A percentile compares a stretch with the other conserved stretches of the same genome.
Conservation (phyloP, 345 rosid species). For the Populus alba region DNA sequence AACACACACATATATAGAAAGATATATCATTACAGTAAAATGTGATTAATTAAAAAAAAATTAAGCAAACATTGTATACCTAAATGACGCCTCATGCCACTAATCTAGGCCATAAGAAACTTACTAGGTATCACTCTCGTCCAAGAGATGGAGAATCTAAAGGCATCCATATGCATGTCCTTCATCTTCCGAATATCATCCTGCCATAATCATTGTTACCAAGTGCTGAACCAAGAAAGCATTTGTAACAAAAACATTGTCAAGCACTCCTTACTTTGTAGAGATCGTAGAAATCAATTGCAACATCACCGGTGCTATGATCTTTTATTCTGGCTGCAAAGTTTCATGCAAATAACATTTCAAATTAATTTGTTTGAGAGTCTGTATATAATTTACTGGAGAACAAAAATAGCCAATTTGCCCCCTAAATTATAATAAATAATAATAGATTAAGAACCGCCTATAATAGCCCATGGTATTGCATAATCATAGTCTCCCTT, state of each 20-base stretch:
- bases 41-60: neutral
- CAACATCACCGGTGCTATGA: slow-evolving; percentile 38
- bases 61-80: neutral
- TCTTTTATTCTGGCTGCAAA: slow-evolving; percentile 40
- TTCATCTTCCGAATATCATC: neutral
- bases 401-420: too few relatives aligned
- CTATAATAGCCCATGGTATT: neutral
- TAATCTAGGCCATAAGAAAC: neutral
- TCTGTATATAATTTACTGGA: too few relatives aligned
- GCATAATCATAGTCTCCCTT: neutral
- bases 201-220: neutral
- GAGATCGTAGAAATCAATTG: slow-evolving; percentile 45
- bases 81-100: too few relatives aligned
- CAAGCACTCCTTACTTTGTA: slow-evolving; percentile 31
- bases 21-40: neutral
- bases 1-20: neutral
- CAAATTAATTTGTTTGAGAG: too few relatives aligned
- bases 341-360: neutral
- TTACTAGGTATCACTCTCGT: slow-evolving; percentile 5
- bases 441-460: too few relatives aligned
- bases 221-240: neutral
- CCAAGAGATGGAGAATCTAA: slow-evolving; percentile 15
- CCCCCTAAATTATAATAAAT: too few relatives aligned
- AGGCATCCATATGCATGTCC: slow-evolving; percentile 5
- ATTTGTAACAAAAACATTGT: neutral